Evolutionary conservation across 1,284 basidiomycete genomes (phyloP).

Genomic region (Ustilago cynodontis): DNA sequence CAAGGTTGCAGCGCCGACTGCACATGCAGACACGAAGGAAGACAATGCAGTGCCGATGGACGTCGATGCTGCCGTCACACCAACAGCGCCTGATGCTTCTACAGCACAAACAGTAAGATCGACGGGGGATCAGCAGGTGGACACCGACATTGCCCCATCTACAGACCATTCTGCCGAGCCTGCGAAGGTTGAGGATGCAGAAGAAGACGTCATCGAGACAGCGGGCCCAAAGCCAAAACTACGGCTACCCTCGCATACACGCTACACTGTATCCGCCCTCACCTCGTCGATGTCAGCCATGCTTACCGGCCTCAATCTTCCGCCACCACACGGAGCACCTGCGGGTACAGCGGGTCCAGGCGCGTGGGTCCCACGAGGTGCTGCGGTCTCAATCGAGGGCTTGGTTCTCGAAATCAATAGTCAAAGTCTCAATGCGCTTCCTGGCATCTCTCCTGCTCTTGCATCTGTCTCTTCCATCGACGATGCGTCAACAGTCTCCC

Average conservation of each 20-base stretch:
- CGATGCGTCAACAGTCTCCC: background rate
- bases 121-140: background rate
- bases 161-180: background rate
- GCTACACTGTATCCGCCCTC: slow-evolving; percentile 43
- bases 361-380: slow-evolving; percentile 61
- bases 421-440: slow-evolving; percentile 29
- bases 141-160: background rate
- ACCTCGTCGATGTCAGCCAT: slow-evolving; percentile 50
- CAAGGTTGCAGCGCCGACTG: background rate
- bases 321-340: slow-evolving; percentile 57
- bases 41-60: slow-evolving; percentile 33
- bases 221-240: slow-evolving; percentile 30
- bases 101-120: background rate
- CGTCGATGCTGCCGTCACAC: slow-evolving; percentile 22
- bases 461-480: slow-evolving; percentile 21
- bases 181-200: background rate
- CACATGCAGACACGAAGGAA: background rate
- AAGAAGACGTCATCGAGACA: slow-evolving; percentile 16
- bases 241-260: slow-evolving; percentile 43
- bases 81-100: background rate
- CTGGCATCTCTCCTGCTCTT: slow-evolving; percentile 37
- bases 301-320: slow-evolving; percentile 48
- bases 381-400: slow-evolving; percentile 57
- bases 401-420: slow-evolving; percentile 53
- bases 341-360: slow-evolving; percentile 59